Conservation (phyloP, 306 rosid species). For the Crotalaria pallida region DNA sequence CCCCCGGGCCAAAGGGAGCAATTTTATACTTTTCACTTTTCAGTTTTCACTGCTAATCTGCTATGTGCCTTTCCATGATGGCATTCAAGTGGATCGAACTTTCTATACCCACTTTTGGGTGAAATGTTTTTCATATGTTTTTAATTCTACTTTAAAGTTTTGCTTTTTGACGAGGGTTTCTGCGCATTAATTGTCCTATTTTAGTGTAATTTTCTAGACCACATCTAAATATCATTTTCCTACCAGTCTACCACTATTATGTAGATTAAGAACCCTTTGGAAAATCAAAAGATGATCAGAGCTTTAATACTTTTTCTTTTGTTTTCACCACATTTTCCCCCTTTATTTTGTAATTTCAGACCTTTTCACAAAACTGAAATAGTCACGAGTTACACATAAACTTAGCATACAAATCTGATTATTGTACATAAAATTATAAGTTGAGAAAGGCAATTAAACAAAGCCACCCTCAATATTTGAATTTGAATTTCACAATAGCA, state of each 20-base stretch:
- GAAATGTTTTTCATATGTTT: slow-evolving; percentile 8
- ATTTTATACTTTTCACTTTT: background rate
- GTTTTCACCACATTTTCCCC: background rate
- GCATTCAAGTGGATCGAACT: background rate
- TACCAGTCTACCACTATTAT: background rate
- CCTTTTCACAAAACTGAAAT: background rate
- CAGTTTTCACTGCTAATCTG: too few relatives aligned
- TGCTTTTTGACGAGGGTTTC: background rate
- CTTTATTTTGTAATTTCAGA: too few relatives aligned
- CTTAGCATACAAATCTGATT: background rate
- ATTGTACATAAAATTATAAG: background rate
- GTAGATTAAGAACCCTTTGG: background rate
- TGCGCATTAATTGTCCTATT: background rate
- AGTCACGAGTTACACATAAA: background rate
- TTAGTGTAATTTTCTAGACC: background rate
- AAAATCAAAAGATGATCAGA: background rate
- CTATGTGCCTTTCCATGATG: background rate
- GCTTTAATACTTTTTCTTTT: background rate
- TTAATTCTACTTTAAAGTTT: background rate
- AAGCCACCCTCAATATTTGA: background rate
- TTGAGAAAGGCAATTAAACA: background rate
- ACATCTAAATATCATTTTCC: background rate
- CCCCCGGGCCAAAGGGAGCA: background rate
- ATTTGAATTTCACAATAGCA: background rate
- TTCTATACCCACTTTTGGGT: background rate